phyloP scores from a whole-genome alignment of 139 green algal species.

The Micractinium conductrix region DNA sequence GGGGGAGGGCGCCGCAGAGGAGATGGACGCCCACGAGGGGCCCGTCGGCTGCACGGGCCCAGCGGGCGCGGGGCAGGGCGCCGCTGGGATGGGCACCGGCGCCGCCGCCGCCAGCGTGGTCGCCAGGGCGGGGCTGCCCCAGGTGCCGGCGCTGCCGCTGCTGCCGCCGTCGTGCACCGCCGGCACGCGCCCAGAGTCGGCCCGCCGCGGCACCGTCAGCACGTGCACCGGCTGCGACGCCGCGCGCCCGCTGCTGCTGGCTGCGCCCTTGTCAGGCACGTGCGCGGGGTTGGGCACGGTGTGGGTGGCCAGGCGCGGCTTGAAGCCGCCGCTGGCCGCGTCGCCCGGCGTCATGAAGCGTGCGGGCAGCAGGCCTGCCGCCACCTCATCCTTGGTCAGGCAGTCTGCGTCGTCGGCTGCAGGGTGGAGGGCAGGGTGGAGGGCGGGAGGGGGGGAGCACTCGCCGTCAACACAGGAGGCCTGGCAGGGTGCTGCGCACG shows the following conservation, averaged over 20 bases:
- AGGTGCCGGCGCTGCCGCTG: not conserved
- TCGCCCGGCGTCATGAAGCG: conserved; percentile 53
- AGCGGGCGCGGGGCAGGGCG: not conserved
- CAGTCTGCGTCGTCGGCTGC: conserved; percentile 77
- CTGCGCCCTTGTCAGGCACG: not conserved
- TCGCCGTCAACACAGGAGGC: no score
- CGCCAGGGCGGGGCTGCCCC: conserved; percentile 6
- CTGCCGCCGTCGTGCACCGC: conserved; percentile 14
- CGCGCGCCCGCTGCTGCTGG: not conserved
- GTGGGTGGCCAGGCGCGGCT: conserved; percentile 43
- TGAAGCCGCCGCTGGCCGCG: conserved; percentile 41
- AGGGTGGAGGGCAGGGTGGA: not conserved
- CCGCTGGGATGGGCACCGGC: not conserved
- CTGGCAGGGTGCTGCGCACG: not conserved
- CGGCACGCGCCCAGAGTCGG: not conserved
- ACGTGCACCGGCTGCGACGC: conserved; percentile 23
- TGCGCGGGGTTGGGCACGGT: conserved; percentile 22
- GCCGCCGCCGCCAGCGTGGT: not conserved
- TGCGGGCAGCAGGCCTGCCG: conserved; percentile 52
- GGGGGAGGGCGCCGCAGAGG: not conserved
- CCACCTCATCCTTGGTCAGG: conserved; percentile 90
- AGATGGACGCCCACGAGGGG: conserved; percentile 15
- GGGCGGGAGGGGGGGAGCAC: no score
- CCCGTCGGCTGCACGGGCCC: not conserved
- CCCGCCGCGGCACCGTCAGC: not conserved